Percentiles rank a stretch among this genome's conserved stretches.
Evolutionary conservation across 2,329 filamentous ascomycete genomes (phyloP).

Genomic region (Calonectria leucothoes): DNA sequence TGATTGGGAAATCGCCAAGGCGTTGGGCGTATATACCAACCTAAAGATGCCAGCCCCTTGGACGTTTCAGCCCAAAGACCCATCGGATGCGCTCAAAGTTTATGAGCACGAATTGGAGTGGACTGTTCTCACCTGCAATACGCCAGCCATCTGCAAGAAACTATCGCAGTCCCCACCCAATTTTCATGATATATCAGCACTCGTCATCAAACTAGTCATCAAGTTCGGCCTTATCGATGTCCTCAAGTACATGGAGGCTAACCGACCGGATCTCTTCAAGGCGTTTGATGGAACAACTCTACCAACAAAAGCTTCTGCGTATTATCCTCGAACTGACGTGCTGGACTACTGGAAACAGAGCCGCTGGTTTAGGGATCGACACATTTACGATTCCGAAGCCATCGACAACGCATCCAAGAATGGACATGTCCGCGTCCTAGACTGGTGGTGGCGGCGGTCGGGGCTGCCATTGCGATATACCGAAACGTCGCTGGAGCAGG

Average conservation of each 20-base stretch:
- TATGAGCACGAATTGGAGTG: conserved; percentile 87
- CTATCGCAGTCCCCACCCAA: conserved; percentile 77
- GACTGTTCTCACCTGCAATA: conserved; percentile 80
- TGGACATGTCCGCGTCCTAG: conserved; percentile 85
- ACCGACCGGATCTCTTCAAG: conserved; percentile 81
- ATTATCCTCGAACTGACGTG: conserved; percentile 86
- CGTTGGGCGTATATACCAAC: conserved; percentile 83
- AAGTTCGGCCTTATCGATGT: conserved; percentile 88
- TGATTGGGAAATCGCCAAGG: conserved; percentile 91
- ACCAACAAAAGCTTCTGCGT: conserved; percentile 87
- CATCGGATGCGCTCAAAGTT: conserved; percentile 74
- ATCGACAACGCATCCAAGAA: conserved; percentile 89
- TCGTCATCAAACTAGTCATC: conserved; percentile 90
- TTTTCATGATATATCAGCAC: conserved; percentile 77
- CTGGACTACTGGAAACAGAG: conserved; percentile 93
- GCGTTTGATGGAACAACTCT: conserved; percentile 87
- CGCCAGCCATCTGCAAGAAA: conserved; percentile 78
- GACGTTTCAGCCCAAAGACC: conserved; percentile 68
- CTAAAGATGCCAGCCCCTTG: conserved; percentile 79
- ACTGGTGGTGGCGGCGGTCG: conserved; percentile 89
- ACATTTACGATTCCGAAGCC: conserved; percentile 82
- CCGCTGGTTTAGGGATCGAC: conserved; percentile 83
- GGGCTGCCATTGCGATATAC: conserved; percentile 86
- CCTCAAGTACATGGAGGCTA: conserved; percentile 74
- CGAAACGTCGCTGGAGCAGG: conserved; percentile 87